Base-by-base conservation (phyloP, 1,284 basidiomycete genomes). In the Cerioporus squamosus region DNA sequence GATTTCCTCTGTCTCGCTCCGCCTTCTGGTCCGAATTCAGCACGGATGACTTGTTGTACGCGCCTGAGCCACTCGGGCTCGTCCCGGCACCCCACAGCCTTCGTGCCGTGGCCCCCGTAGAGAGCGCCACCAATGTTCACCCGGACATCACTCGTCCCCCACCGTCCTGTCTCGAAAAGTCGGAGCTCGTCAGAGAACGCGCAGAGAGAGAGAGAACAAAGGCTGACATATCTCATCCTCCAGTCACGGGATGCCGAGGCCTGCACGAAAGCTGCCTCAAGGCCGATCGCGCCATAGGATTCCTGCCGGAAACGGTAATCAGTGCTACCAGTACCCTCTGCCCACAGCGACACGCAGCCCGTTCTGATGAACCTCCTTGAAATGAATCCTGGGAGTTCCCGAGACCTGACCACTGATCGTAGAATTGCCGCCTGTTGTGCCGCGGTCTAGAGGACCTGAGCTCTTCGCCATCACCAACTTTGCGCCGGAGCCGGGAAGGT, bases 271-370 rank as follows among this genome's bases (percentile, higher is more conserved):
- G 20, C 50, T 56, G 59, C 62, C 64, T 68, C 66, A 55, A 68
- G 66, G 66, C 66, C 24, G 59, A 63, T 66, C 51, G 60, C 55
- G 56, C 66, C 61, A 63, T 62, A 51, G 50, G 54, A 39, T 18
- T 51, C 49, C 45, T 64, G 9, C 61, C 64, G 20, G 15, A 45
- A 51, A 38, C 18, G 57, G 66, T 22, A 63, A 51, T 22, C 23
- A 42, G 48, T 38, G 24, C 47, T 56, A 56, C 64, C 64, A 53
- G 53, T 55, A 39, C 66, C 66, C 66, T 68, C 44, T 68, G 66
- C 66, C 66, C 66, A 66, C 61, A 54, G 56, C 59, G 43, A 49
- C 49, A 60, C 51, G 64, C 61, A 57, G 58, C 58, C 44, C 31
- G 29, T 38, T 44, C 29, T 40, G 33, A 36, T 36, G 33, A 36